phyloP scores from a whole-genome alignment of 805 yeast species.

The Lachancea waltii region DNA sequence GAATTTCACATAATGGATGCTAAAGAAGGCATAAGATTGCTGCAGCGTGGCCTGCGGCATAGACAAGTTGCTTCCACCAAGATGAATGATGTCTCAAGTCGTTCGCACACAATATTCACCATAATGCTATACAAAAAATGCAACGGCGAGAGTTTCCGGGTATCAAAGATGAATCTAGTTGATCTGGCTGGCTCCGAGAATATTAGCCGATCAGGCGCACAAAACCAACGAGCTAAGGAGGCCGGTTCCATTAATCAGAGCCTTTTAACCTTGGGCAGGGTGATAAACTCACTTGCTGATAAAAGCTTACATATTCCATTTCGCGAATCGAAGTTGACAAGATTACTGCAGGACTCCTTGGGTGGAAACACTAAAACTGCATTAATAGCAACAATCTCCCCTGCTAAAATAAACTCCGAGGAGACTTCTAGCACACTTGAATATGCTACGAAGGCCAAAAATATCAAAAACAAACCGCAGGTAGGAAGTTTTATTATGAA shows the following conservation, averaged over 20 bases:
- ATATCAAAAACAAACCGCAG: conserved; percentile 68
- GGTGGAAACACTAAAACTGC: conserved; percentile 89
- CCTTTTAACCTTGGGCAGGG: conserved; percentile 79
- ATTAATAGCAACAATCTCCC: conserved; percentile 80
- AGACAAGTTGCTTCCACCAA: conserved; percentile 68
- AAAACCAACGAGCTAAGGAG: conserved; percentile 79
- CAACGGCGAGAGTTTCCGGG: conserved; percentile 42
- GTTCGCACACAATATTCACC: conserved; percentile 75
- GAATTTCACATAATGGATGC: conserved; percentile 53
- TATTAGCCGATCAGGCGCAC: conserved; percentile 81
- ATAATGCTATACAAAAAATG: conserved; percentile 49
- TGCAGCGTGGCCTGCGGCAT: conserved; percentile 50
- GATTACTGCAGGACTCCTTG: conserved; percentile 68
- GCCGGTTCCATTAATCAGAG: conserved; percentile 92
- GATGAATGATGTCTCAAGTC: conserved; percentile 63
- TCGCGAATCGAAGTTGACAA: conserved; percentile 71
- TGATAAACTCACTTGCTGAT: conserved; percentile 68
- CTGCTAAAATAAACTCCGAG: conserved; percentile 68
- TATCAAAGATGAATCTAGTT: conserved; percentile 77
- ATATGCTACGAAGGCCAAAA: conserved; percentile 82
- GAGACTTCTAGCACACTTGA: conserved; percentile 83
- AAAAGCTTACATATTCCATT: conserved; percentile 72
- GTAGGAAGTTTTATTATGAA: conserved; percentile 54
- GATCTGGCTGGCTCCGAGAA: conserved; percentile 96
- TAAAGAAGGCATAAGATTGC: conserved; percentile 47